Conservation (phyloP, 306 rosid genomes). For the Quercus variabilis region DNA sequence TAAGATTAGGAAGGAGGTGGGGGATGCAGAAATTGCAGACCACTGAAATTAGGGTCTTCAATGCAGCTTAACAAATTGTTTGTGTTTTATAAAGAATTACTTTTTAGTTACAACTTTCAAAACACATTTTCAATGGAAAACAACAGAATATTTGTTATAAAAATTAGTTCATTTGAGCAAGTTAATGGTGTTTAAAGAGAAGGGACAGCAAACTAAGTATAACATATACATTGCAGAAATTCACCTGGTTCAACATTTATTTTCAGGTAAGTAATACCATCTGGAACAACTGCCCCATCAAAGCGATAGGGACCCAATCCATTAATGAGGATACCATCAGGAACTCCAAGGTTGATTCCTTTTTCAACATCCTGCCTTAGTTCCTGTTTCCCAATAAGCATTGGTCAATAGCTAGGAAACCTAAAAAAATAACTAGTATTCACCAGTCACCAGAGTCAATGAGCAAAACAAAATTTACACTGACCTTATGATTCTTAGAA, state of each 20-base stretch:
- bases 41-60: too few species aligned
- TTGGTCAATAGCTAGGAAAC: conserved; percentile 20
- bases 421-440: conserved; percentile 1
- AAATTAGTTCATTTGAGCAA: neutral
- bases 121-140: too few species aligned
- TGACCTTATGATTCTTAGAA: conserved; percentile 74
- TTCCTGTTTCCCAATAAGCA: conserved; percentile 47
- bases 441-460: neutral
- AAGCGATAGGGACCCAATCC: conserved; percentile 80
- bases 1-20: too few species aligned
- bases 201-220: neutral
- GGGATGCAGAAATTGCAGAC: too few species aligned
- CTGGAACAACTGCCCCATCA: conserved; percentile 53
- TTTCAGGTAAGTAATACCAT: conserved; percentile 57
- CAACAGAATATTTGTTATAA: neutral
- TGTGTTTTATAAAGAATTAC: too few species aligned
- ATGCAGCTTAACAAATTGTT: too few species aligned
- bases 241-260: conserved; percentile 86
- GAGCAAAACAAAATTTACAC: conserved; percentile 11
- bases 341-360: conserved; percentile 65
- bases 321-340: conserved; percentile 78
- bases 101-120: too few species aligned
- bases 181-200: neutral
- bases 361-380: conserved; percentile 66
- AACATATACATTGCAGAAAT: conserved; percentile 3